phyloP scores from a whole-genome alignment of 23 red algal species.

The Gracilaria caudata region DNA sequence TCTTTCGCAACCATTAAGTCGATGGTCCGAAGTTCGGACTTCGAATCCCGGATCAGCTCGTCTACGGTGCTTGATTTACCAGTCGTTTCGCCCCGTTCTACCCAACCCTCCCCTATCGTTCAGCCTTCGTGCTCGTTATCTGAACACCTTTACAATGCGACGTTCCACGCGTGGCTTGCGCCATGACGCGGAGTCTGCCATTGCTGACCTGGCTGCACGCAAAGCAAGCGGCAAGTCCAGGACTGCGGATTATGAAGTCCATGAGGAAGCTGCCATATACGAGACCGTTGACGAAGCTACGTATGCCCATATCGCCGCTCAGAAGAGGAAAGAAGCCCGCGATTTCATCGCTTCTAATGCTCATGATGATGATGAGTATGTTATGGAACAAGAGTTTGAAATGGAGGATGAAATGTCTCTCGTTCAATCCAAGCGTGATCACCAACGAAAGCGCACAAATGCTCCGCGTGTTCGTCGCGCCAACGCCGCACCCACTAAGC shows the following conservation, averaged over 20 bases:
- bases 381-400: constrained; percentile 68
- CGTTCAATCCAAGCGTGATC: constrained; percentile 8
- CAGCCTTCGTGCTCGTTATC: neutral
- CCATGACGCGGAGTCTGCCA: constrained; percentile 36
- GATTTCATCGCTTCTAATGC: constrained; percentile 69
- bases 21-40: too few species aligned
- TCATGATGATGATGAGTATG: constrained; percentile 49
- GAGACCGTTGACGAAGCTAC: constrained; percentile 86
- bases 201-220: constrained; percentile 56
- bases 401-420: constrained; percentile 70
- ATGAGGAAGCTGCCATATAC: constrained; percentile 77
- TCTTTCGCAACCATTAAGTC: too few species aligned
- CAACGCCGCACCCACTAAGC: constrained; percentile 21
- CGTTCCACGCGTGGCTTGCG: constrained; percentile 47
- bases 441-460: constrained; percentile 42
- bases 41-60: too few species aligned
- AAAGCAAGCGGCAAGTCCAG: constrained; percentile 69
- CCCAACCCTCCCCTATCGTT: neutral
- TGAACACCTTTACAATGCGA: constrained; percentile 29
- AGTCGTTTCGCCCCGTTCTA: too few species aligned
- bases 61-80: too few species aligned
- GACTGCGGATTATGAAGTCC: constrained; percentile 71
- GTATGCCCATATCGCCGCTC: constrained; percentile 57
- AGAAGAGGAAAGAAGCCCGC: constrained; percentile 62
- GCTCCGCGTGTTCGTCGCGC: constrained; percentile 17